These are phyloP conservation scores for Cetraspora pellucida DNA, from an alignment of 192 early-diverging fungal species.

Conservation along the genomic window DNA sequence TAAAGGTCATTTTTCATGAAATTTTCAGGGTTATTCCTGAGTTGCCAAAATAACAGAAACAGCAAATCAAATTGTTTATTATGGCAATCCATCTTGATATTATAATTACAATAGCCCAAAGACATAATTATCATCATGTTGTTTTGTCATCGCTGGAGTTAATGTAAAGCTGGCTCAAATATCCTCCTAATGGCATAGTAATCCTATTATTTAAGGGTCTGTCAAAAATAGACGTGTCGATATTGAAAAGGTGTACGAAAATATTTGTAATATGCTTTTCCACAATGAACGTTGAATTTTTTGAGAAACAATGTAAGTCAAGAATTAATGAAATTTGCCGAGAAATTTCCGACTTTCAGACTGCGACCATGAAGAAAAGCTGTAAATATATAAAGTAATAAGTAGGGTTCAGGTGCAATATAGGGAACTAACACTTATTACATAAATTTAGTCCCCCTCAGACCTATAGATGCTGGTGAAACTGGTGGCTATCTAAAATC, in stretches of 20 bases:
- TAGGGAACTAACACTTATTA: no score
- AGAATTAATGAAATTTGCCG: constrained; percentile 1
- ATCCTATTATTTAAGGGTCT: neutral
- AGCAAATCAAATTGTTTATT: neutral
- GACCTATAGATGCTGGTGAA: no score
- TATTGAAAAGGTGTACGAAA: neutral
- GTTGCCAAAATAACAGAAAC: neutral
- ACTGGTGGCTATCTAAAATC: no score
- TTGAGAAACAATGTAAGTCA: constrained; percentile 1
- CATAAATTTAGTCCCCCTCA: no score
- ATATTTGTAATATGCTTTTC: neutral
- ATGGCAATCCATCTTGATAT: neutral
- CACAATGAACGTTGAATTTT: neutral
- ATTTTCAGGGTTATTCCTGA: neutral
- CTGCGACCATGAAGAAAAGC: neutral
- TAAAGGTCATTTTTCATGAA: constrained; percentile 24
- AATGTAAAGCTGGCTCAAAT: neutral
- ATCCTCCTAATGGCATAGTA: neutral
- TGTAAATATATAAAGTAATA: constrained; percentile 22
- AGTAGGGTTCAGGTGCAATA: no score
- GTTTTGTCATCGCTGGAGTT: neutral
- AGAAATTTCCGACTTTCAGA: neutral
- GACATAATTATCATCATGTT: constrained; percentile 4
- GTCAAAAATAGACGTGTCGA: neutral
- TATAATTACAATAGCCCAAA: neutral